A percentile compares a stretch with the other conserved stretches of the same genome.
These are phyloP conservation scores for Helicocarpus griseus DNA, from an alignment of 2,329 filamentous ascomycete genomes.

Conservation along the genomic window DNA sequence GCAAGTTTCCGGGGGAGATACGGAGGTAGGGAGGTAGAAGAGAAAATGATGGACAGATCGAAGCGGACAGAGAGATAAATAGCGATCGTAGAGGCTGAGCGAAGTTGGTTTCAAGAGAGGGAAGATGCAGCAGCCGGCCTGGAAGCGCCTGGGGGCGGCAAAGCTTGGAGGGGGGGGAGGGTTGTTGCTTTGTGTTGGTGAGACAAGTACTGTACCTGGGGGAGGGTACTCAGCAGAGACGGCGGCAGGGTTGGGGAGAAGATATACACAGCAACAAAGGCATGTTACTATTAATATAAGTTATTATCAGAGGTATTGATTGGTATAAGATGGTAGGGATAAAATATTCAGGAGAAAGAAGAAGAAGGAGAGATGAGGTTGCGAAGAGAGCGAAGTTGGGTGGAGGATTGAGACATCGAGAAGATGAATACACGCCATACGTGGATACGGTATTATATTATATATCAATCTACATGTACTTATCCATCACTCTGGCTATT, in stretches of 20 bases:
- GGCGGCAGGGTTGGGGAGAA: neutral
- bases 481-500: too few species aligned
- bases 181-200: neutral
- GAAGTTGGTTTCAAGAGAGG: neutral
- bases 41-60: neutral
- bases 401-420: neutral
- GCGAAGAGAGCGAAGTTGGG: neutral
- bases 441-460: neutral
- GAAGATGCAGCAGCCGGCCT: neutral
- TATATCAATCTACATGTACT: too few species aligned
- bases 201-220: neutral
- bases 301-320: too few species aligned
- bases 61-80: neutral
- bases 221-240: neutral
- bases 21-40: neutral
- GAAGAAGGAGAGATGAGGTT: neutral
- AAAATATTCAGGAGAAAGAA: neutral
- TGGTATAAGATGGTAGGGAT: neutral
- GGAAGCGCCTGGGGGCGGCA: neutral
- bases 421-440: neutral
- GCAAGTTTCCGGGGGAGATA: neutral
- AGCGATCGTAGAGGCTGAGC: too few species aligned
- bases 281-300: neutral
- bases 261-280: neutral
- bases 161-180: neutral